Base-by-base conservation (phyloP, 805 yeast species). In the Zygosaccharomyces lentus region DNA sequence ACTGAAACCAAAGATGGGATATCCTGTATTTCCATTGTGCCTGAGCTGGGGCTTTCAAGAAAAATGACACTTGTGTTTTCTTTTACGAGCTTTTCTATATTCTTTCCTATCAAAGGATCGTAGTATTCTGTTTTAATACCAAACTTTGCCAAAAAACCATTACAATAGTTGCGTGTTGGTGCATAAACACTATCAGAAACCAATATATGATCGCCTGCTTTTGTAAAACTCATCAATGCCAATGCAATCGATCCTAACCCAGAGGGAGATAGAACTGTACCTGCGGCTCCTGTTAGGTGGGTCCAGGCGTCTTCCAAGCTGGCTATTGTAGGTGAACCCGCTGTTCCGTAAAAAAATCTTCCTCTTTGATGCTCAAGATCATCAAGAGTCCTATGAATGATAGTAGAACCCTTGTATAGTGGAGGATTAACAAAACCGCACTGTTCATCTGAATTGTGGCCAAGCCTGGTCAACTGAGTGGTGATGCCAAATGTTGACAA, bases 291-390 rank as follows among this genome's bases (percentile, higher is more conserved):
- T n/a, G 53, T 50, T 25, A 50, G 16, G 6, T 40, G 38, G 2
- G 49, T 44, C 51, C 53, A 50, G 10, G 53, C 45, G n/a, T 40
- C 41, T 41, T 50, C 53, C 15, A 50, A 43, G 35, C 43, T 47
- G n/a, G 38, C 50, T 1, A 50, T 47, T 12, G 51, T 50, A 4
- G 53, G 51, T 7, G 48, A 36, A 23, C 53, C 53, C 10, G 49
- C 49, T n/a, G 50, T 47, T 10, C 53, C 53, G 37, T 50, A 50
- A 12, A 9, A 43, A 25, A 43, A 47, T 24, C 48, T 47, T 15
- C 51, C 50, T 30, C 39, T 29, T 7, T 9, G 19, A 24, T 43
- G 34, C 19, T 47, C 49, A 9, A 50, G 16, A 23, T 35, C 37
- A 4, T 43, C 24, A n/a, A 50, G 37, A 6, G 43, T 47, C 19